A percentile compares a stretch with the other conserved stretches of the same genome.
Conservation (phyloP, 2,329 filamentous ascomycete species). For the Neopestalotiopsis sp. region DNA sequence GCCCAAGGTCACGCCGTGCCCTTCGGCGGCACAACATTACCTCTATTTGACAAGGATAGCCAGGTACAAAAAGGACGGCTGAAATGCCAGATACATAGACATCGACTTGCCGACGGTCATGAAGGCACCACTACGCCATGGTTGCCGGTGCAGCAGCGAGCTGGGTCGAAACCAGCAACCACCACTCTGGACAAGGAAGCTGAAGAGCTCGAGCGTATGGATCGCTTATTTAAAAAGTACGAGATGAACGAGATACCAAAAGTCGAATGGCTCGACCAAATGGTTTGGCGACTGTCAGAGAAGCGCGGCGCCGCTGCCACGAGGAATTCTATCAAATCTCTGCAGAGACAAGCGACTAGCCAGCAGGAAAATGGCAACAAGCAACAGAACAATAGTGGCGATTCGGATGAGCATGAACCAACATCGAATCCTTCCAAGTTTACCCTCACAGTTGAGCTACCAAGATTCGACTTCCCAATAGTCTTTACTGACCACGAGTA, state of each 20-base stretch:
- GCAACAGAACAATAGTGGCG: slow-evolving; percentile 36
- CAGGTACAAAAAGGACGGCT: slow-evolving; percentile 91
- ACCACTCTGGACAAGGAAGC: slow-evolving; percentile 69
- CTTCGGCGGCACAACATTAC: slow-evolving; percentile 91
- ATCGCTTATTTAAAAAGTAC: slow-evolving; percentile 93
- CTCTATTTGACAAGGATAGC: slow-evolving; percentile 91
- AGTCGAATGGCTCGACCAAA: slow-evolving; percentile 93
- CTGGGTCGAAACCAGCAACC: slow-evolving; percentile 55
- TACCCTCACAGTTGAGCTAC: slow-evolving; percentile 87
- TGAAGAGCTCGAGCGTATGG: slow-evolving; percentile 88
- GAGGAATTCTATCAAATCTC: slow-evolving; percentile 65
- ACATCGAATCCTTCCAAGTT: slow-evolving; percentile 64
- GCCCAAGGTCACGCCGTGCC: slow-evolving; percentile 81
- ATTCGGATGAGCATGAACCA: slow-evolving; percentile 45
- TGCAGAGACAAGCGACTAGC: slow-evolving; percentile 51
- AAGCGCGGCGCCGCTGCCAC: slow-evolving; percentile 73
- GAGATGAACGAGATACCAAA: slow-evolving; percentile 96
- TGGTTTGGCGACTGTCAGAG: slow-evolving; percentile 91
- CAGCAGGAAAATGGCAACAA: slow-evolving; percentile 35
- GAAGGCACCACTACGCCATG: slow-evolving; percentile 82
- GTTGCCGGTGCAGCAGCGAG: slow-evolving; percentile 59
- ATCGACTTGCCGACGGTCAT: slow-evolving; percentile 84
- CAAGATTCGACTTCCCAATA: slow-evolving; percentile 92
- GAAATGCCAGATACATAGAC: slow-evolving; percentile 85
- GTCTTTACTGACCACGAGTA: slow-evolving; percentile 97